phyloP scores from a whole-genome alignment of 2,329 filamentous ascomycete species.

The Cryoendolithus antarcticus region DNA sequence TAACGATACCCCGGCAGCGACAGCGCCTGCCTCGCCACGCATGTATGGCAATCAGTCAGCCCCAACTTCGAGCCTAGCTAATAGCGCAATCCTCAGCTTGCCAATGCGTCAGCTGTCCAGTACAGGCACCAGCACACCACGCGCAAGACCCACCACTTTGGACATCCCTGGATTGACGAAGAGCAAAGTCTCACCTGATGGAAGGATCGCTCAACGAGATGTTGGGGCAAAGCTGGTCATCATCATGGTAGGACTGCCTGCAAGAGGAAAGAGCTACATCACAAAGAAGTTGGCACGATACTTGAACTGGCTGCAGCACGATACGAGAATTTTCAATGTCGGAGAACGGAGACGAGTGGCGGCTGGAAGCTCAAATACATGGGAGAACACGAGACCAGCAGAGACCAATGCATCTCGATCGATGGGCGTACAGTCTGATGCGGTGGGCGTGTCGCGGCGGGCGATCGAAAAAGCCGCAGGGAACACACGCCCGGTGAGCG shows the following conservation, averaged over 20 bases:
- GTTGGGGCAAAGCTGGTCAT: conserved; percentile 94
- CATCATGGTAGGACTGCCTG: conserved; percentile 93
- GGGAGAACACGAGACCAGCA: conserved; percentile 17
- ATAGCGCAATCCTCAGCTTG: conserved; percentile 36
- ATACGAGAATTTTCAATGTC: conserved; percentile 93
- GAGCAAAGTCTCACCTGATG: conserved; percentile 90
- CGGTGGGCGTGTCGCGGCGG: no score
- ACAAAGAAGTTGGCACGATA: conserved; percentile 96
- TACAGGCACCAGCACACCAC: conserved; percentile 51
- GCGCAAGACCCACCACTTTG: conserved; percentile 81
- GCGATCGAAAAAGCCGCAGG: conserved; percentile 1
- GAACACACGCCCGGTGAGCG: conserved; percentile 21
- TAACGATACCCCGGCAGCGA: conserved; percentile 52
- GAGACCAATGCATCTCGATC: conserved; percentile 6
- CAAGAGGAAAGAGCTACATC: conserved; percentile 94
- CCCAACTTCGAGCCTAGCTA: no score
- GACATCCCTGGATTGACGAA: conserved; percentile 95
- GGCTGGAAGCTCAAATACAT: conserved; percentile 41
- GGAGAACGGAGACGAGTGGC: conserved; percentile 78
- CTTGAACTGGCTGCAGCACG: conserved; percentile 93
- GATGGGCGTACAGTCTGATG: conserved; percentile 12
- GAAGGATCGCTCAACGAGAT: conserved; percentile 83
- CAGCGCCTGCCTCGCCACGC: conserved; percentile 44
- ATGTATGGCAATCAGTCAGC: conserved; percentile 34
- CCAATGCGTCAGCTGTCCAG: conserved; percentile 63